These are phyloP conservation scores for Chlamydomonas sp. DNA, from an alignment of 139 green algal genomes.

Conservation along the genomic window DNA sequence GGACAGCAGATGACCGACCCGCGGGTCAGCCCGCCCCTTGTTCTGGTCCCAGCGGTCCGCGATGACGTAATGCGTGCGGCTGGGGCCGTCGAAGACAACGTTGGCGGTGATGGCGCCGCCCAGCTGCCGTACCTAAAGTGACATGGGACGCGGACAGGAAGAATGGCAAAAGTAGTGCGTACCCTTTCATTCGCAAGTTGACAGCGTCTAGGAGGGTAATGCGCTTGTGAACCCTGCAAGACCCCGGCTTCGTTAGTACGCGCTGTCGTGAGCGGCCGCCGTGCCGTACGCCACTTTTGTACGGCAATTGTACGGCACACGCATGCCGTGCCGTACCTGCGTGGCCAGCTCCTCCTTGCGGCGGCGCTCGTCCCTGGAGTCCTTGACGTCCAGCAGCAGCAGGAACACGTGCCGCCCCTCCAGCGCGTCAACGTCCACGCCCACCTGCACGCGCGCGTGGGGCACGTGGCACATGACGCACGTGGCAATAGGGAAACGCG, in stretches of 20 bases:
- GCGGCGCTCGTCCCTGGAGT: neutral
- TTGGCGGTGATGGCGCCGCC: neutral
- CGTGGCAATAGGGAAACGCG: neutral
- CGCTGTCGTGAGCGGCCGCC: too few relatives aligned
- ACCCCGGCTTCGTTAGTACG: too few relatives aligned
- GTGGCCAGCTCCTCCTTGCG: neutral
- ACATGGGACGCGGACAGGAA: too few relatives aligned
- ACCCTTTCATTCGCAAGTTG: too few relatives aligned
- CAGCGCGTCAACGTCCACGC: conserved; percentile 9
- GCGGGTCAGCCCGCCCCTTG: too few relatives aligned
- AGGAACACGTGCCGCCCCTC: conserved; percentile 1
- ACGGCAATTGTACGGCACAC: too few relatives aligned
- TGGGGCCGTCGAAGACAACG: neutral
- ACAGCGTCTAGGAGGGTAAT: too few relatives aligned
- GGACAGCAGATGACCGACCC: neutral
- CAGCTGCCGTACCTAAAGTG: neutral
- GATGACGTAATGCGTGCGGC: conserved; percentile 6
- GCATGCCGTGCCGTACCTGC: too few relatives aligned
- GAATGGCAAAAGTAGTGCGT: too few relatives aligned
- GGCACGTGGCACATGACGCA: neutral
- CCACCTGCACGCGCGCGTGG: neutral
- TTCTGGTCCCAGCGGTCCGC: neutral
- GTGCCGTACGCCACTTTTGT: too few relatives aligned
- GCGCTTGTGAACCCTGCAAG: too few relatives aligned
- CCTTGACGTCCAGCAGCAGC: neutral